A percentile compares a stretch with the other conserved stretches of the same genome.
Conservation (phyloP, 352 stramenopile species). For the Pythium folliculosum region DNA sequence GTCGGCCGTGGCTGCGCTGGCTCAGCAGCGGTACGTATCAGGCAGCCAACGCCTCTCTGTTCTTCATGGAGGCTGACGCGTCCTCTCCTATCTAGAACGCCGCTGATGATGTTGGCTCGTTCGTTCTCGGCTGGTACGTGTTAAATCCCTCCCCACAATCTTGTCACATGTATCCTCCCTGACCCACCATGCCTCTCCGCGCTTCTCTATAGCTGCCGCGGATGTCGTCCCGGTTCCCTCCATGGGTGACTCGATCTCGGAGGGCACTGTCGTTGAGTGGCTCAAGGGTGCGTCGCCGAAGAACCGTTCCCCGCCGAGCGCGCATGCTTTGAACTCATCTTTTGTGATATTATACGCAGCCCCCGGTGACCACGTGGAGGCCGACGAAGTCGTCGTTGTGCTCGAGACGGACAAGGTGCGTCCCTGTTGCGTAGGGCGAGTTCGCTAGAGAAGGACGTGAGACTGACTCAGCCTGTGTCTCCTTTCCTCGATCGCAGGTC, state of each 20-base stretch:
- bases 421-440: background rate
- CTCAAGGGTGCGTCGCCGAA: slow-evolving; percentile 67
- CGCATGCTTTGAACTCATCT: background rate
- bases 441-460: too few species aligned
- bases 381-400: slow-evolving; percentile 97
- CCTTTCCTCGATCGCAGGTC: background rate
- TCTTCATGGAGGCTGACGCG: slow-evolving; percentile 21
- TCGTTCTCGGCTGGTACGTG: slow-evolving; percentile 55
- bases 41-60: background rate
- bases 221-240: slow-evolving; percentile 81
- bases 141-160: background rate
- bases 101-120: slow-evolving; percentile 31
- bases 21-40: slow-evolving; percentile 8
- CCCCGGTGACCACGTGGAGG: slow-evolving; percentile 92
- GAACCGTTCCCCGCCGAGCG: background rate
- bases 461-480: background rate
- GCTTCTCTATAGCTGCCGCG: slow-evolving; percentile 15
- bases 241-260: slow-evolving; percentile 97
- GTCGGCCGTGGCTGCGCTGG: slow-evolving; percentile 14
- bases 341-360: slow-evolving; percentile 26
- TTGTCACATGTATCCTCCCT: background rate
- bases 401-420: slow-evolving; percentile 99
- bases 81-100: slow-evolving; percentile 19
- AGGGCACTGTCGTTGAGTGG: slow-evolving; percentile 98
- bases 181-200: background rate